Base-by-base conservation (phyloP, 768 basidiomycete species). In the Boletus pseudopeckii region DNA sequence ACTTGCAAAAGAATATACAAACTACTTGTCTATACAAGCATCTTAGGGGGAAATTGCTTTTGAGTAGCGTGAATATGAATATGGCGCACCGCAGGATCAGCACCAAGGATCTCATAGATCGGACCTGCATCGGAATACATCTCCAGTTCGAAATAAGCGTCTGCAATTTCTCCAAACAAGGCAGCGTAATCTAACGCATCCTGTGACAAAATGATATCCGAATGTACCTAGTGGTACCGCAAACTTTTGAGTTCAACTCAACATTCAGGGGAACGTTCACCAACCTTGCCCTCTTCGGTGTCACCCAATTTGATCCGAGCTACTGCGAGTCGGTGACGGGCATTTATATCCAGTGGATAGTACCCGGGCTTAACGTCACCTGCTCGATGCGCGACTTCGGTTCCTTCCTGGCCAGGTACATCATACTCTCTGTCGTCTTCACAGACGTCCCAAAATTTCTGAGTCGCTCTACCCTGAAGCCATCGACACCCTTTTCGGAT, bases 241-340 rank as follows among this genome's bases (percentile, higher is more conserved):
- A 3, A 18, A 2, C n/a, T 22, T n/a, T 36, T 38, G 38, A 36
- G 45, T 34, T 47, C 38, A 22, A 34, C 6, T 22, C 24, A 9
- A 42, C 22, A 26, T 15, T 30, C 8, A 7, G 17, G 20, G 17
- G 26, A 22, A 28, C 26, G 45, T 50, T 22, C 17, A 45, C 52
- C 13, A n/a, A 93, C 94, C 76, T 85, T 85, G 9, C 88, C 94
- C 66, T 96, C 92, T 5, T 85, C 83, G 6, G 82, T 61, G 53
- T 94, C 83, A 0, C 89, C 88, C 72, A 88, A 78, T 67, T 83
- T 88, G 20, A 97, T 80, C 53, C 95, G 77, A 1, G 90, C 82
- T 10, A 96, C 75, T 0, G 90, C 92, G 3, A 98, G 72, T 20
- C 94, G 78, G 69, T 93, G 88, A 45, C 95, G 74, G 1, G 94